phyloP scores from a whole-genome alignment of 441 rosid genomes.

The Metrosideros polymorpha region DNA sequence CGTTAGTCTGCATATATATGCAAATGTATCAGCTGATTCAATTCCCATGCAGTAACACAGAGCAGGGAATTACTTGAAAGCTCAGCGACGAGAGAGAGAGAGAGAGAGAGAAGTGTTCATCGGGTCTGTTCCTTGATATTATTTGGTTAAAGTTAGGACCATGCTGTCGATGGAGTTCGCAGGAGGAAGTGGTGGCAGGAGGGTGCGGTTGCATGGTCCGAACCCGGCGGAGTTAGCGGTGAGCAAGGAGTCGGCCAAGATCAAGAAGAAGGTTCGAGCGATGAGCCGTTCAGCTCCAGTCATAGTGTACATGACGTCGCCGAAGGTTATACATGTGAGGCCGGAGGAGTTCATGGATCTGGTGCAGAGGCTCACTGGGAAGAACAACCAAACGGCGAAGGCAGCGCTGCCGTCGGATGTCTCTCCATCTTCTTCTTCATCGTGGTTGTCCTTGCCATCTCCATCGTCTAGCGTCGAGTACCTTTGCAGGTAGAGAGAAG shows the following conservation, averaged over 20 bases:
- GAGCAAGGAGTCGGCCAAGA: background rate
- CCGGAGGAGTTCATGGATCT: constrained; percentile 1
- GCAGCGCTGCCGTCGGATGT: background rate
- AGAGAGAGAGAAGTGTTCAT: background rate
- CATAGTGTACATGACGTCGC: background rate
- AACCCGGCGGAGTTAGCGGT: background rate
- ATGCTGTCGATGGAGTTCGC: background rate
- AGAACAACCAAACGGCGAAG: background rate
- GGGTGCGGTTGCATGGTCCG: background rate
- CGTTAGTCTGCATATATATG: background rate
- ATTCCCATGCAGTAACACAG: background rate
- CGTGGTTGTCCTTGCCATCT: background rate
- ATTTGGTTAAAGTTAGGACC: background rate
- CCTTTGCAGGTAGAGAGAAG: background rate
- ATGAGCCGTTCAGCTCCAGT: background rate
- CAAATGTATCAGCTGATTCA: background rate
- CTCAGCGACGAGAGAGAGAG: background rate
- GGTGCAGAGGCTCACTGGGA: background rate
- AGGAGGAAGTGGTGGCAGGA: background rate
- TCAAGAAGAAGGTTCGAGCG: background rate
- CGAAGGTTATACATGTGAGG: background rate
- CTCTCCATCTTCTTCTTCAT: background rate
- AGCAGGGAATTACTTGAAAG: background rate
- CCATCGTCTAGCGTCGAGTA: background rate
- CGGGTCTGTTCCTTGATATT: background rate